Evolutionary conservation across 2,329 filamentous ascomycete species (phyloP).

Genomic region (Elsinoe perseae): DNA sequence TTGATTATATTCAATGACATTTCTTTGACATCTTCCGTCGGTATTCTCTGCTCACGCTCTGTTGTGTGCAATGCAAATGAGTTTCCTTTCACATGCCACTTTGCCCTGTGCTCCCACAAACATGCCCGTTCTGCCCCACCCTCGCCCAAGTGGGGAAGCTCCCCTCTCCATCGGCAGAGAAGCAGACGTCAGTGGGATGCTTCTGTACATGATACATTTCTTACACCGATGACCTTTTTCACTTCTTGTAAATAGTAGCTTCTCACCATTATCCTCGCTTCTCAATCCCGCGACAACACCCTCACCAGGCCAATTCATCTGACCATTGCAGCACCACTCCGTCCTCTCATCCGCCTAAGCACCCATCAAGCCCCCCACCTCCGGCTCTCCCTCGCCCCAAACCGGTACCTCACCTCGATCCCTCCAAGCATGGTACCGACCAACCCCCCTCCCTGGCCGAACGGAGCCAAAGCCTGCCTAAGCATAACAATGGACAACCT

Average conservation of each 20-base stretch:
- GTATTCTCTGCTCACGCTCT: too few relatives aligned
- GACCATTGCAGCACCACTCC: too few relatives aligned
- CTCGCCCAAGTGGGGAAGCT: background rate
- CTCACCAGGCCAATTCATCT: background rate
- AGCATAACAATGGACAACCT: constrained; percentile 30
- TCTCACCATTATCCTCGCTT: background rate
- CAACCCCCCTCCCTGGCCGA: constrained; percentile 23
- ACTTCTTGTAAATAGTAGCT: background rate
- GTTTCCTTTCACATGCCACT: too few relatives aligned
- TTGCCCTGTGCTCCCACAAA: background rate
- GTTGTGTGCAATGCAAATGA: too few relatives aligned
- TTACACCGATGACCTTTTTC: background rate
- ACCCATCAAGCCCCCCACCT: too few relatives aligned
- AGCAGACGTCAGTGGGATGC: background rate
- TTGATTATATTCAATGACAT: background rate
- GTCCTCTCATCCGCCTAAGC: too few relatives aligned
- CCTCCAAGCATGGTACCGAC: background rate
- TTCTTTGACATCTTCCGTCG: background rate
- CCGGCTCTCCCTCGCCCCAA: background rate
- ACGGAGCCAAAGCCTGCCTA: constrained; percentile 24
- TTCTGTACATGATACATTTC: background rate
- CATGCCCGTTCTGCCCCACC: background rate
- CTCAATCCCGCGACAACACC: background rate
- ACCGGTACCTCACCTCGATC: background rate
- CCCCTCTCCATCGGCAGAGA: background rate